phyloP scores from a whole-genome alignment of 176 grass and related monocot species.

The Coix lacrymajobi region DNA sequence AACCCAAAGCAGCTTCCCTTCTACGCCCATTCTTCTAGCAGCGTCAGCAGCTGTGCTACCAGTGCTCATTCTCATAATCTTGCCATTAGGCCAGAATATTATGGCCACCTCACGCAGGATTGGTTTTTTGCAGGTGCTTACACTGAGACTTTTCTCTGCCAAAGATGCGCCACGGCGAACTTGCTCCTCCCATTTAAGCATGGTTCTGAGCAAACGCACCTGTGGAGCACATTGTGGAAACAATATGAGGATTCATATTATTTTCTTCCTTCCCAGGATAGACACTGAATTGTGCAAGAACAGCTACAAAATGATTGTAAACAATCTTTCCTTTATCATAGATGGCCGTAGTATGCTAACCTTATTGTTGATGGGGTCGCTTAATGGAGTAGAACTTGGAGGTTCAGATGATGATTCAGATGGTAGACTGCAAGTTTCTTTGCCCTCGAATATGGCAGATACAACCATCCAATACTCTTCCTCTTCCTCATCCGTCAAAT shows the following conservation, averaged over 20 bases:
- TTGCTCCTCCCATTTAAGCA: slow-evolving; percentile 97
- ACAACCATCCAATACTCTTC: slow-evolving; percentile 94
- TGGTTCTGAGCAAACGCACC: slow-evolving; percentile 84
- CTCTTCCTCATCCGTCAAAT: slow-evolving; percentile 84
- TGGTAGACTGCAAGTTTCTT: slow-evolving; percentile 51
- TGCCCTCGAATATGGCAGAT: slow-evolving; percentile 90
- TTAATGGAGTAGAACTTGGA: slow-evolving; percentile 35
- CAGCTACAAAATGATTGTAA: neutral
- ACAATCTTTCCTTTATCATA: slow-evolving; percentile 5
- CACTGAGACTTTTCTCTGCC: slow-evolving; percentile 44
- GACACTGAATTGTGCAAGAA: slow-evolving; percentile 6
- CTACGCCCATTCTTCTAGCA: slow-evolving; percentile 82
- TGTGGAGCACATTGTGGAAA: slow-evolving; percentile 12
- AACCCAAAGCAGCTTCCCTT: slow-evolving; percentile 71
- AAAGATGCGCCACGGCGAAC: slow-evolving; percentile 47
- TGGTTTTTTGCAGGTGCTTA: slow-evolving; percentile 26
- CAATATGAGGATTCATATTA: neutral
- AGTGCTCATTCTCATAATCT: slow-evolving; percentile 82
- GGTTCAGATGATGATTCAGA: slow-evolving; percentile 39
- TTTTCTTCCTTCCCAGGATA: neutral
- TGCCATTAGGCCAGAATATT: slow-evolving; percentile 83
- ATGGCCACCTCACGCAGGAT: slow-evolving; percentile 68
- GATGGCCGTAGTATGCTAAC: slow-evolving; percentile 24
- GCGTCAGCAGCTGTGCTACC: slow-evolving; percentile 91
- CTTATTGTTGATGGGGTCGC: slow-evolving; percentile 84